phyloP scores from a whole-genome alignment of 371 early-diverging fungal species.

The Batkoa obscura region DNA sequence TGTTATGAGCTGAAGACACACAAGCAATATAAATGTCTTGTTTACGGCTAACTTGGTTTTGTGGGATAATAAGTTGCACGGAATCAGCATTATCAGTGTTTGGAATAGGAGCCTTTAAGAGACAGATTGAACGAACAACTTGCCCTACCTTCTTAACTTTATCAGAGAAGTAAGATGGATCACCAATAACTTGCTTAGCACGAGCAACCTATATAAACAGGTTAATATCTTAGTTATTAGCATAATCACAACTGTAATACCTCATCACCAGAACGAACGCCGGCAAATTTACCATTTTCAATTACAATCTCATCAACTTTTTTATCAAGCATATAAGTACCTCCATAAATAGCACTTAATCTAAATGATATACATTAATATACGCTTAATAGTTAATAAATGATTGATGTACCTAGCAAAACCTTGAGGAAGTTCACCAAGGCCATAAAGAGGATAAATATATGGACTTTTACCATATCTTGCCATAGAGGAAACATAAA shows the following conservation, averaged over 20 bases:
- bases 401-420: conserved; percentile 71
- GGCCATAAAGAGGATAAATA: conserved; percentile 98
- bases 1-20: conserved; percentile 73
- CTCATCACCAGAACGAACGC: conserved; percentile 77
- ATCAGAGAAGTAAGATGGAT: conserved; percentile 79
- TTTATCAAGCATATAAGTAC: conserved; percentile 94
- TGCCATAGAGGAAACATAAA: conserved; percentile 91
- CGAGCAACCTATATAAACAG: conserved; percentile 24
- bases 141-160: conserved; percentile 56
- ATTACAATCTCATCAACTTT: conserved; percentile 79
- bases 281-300: conserved; percentile 52
- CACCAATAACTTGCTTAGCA: conserved; percentile 79
- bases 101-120: conserved; percentile 84
- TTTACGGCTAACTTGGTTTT: conserved; percentile 79
- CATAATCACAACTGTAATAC: not conserved
- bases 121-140: conserved; percentile 91
- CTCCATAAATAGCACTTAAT: conserved; percentile 90
- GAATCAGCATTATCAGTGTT: conserved; percentile 75
- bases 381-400: not conserved
- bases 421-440: conserved; percentile 98
- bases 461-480: conserved; percentile 97
- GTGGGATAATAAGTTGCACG: conserved; percentile 88
- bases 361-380: conserved; percentile 11
- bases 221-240: not conserved
- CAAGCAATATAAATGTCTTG: conserved; percentile 87